Evolutionary conservation across 2,329 filamentous ascomycete species (phyloP).

Genomic region (Periconia sp.): DNA sequence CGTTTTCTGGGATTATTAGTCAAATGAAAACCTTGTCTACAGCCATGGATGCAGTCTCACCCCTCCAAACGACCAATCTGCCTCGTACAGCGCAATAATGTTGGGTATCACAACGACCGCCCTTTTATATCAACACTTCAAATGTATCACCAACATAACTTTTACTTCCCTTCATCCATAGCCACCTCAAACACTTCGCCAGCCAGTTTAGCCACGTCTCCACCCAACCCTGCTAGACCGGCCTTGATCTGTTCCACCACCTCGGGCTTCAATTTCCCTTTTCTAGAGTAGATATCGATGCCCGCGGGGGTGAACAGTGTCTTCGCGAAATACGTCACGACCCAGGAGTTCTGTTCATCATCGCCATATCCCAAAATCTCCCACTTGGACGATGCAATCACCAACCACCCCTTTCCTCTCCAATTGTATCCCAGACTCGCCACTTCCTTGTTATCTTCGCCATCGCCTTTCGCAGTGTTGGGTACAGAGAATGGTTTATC

Average conservation of each 20-base stretch:
- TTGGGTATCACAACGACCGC: too few relatives aligned
- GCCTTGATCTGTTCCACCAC: constrained; percentile 60
- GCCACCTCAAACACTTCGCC: constrained; percentile 51
- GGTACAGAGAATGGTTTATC: constrained; percentile 54
- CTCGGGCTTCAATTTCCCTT: constrained; percentile 57
- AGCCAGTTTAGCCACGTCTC: constrained; percentile 57
- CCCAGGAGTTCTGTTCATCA: constrained; percentile 61
- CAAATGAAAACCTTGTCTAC: too few relatives aligned
- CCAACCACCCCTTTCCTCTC: constrained; percentile 75
- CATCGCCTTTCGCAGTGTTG: constrained; percentile 14
- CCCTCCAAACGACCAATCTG: too few relatives aligned
- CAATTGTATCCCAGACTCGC: constrained; percentile 61
- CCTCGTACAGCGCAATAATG: too few relatives aligned
- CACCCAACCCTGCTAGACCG: constrained; percentile 55
- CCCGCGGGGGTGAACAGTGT: constrained; percentile 83
- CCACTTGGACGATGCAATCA: constrained; percentile 75
- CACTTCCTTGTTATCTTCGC: constrained; percentile 37
- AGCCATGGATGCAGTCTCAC: too few relatives aligned
- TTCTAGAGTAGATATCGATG: constrained; percentile 73
- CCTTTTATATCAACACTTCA: too few relatives aligned
- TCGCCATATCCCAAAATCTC: constrained; percentile 78
- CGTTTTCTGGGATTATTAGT: too few relatives aligned
- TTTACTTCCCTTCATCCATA: constrained; percentile 24
- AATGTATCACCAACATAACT: background rate
- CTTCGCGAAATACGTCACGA: constrained; percentile 81